Conservation (phyloP, 208 protist genomes). For the Trypanosoma mega region DNA sequence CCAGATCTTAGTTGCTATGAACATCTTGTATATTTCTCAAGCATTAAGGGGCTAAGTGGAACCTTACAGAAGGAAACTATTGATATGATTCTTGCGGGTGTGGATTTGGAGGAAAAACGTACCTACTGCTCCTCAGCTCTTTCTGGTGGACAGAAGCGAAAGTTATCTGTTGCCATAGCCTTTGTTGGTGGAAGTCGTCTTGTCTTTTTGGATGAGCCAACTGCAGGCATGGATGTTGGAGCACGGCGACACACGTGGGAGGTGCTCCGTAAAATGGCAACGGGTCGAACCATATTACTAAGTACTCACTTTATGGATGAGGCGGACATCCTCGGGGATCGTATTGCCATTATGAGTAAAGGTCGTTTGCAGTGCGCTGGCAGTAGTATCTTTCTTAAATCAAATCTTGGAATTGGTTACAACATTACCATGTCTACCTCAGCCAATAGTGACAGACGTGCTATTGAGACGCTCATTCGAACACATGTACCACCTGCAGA, state of each 20-base stretch:
- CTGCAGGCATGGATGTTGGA: slow-evolving; percentile 83
- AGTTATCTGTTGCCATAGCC: slow-evolving; percentile 79
- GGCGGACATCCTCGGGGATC: slow-evolving; percentile 92
- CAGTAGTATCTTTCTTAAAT: slow-evolving; percentile 62
- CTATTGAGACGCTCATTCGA: slow-evolving; percentile 30
- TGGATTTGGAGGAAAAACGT: slow-evolving; percentile 65
- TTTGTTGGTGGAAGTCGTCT: slow-evolving; percentile 76
- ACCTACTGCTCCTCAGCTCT: slow-evolving; percentile 38
- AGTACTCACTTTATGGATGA: slow-evolving; percentile 97
- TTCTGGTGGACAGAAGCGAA: slow-evolving; percentile 87
- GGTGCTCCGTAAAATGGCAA: slow-evolving; percentile 48
- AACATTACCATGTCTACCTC: slow-evolving; percentile 43
- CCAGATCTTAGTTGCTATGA: slow-evolving; percentile 86
- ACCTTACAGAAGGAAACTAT: slow-evolving; percentile 29
- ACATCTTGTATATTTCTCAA: slow-evolving; percentile 86
- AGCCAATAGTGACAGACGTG: slow-evolving; percentile 9
- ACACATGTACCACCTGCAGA: slow-evolving; percentile 35
- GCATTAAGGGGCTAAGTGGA: slow-evolving; percentile 79
- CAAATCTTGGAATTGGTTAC: slow-evolving; percentile 61
- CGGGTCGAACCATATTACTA: slow-evolving; percentile 60
- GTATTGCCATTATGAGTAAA: slow-evolving; percentile 90
- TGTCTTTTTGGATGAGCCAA: slow-evolving; percentile 90
- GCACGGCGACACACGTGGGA: slow-evolving; percentile 86
- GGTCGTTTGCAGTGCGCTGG: slow-evolving; percentile 61
- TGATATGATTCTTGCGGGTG: slow-evolving; percentile 36